Conservation (phyloP, 2,329 filamentous ascomycete species). For the Fusarium chlamydosporum region DNA sequence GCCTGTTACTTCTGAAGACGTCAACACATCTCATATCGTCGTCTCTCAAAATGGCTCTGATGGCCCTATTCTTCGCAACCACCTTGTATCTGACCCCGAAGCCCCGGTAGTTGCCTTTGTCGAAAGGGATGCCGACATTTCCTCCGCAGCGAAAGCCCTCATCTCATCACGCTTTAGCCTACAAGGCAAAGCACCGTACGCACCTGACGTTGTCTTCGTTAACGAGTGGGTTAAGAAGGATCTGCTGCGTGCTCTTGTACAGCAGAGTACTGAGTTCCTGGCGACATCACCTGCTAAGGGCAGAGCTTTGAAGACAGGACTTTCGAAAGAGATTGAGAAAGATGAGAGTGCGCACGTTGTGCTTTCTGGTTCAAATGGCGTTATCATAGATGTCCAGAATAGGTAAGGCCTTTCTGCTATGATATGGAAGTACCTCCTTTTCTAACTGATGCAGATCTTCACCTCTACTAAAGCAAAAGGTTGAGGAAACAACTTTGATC, state of each 20-base stretch:
- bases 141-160: constrained; percentile 34
- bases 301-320: neutral
- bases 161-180: constrained; percentile 37
- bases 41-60: constrained; percentile 25
- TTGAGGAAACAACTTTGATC: constrained; percentile 22
- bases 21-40: constrained; percentile 20
- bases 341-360: constrained; percentile 25
- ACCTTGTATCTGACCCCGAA: constrained; percentile 25
- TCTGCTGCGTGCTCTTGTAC: constrained; percentile 29
- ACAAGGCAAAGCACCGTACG: constrained; percentile 39
- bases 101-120: constrained; percentile 35
- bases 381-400: constrained; percentile 29
- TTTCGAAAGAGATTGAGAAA: constrained; percentile 23
- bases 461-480: constrained; percentile 14
- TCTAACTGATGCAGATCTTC: constrained; percentile 1
- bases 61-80: neutral
- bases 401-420: neutral
- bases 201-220: constrained; percentile 40
- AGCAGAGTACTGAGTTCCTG: constrained; percentile 28
- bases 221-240: constrained; percentile 48
- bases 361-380: constrained; percentile 21
- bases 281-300: neutral
- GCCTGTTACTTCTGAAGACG: constrained; percentile 1
- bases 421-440: rapidly evolving
- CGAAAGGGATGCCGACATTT: constrained; percentile 41